Evolutionary conservation across 129 eudicot genomes (phyloP).

Genomic region (Chrysanthemum lavandulifolium): DNA sequence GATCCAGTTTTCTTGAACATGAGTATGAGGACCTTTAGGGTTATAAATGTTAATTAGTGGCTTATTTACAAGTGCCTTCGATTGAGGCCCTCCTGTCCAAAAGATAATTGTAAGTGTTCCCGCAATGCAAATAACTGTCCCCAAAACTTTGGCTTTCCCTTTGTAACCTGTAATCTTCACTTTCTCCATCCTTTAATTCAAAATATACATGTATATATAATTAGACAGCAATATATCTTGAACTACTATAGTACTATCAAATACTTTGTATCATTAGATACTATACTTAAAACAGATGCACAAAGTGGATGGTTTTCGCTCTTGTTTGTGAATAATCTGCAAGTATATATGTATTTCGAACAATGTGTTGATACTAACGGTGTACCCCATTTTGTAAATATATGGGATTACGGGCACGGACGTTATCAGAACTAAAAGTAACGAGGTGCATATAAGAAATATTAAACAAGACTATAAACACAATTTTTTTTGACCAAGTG

Average conservation of each 20-base stretch:
- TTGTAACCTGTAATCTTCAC: constrained; percentile 15
- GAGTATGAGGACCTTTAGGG: not conserved
- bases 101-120: constrained; percentile 27
- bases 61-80: constrained; percentile 13
- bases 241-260: not conserved
- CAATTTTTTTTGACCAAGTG: no score
- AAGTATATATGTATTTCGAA: no score
- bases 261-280: no score
- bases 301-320: no score
- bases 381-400: no score
- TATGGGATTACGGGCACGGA: no score
- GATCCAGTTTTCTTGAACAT: constrained; percentile 30
- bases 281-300: no score
- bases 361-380: no score
- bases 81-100: constrained; percentile 26
- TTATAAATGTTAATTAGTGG: constrained; percentile 24
- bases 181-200: constrained; percentile 25
- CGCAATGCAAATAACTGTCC: constrained; percentile 19
- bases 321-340: no score
- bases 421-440: no score
- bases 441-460: no score
- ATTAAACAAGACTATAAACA: no score
- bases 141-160: constrained; percentile 34
- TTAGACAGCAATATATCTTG: not conserved
- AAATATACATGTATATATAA: not conserved